Evolutionary conservation across 768 basidiomycete species (phyloP), one percentile per base, ranked within the genome.

Genomic region (Leccinum imitatum): DNA sequence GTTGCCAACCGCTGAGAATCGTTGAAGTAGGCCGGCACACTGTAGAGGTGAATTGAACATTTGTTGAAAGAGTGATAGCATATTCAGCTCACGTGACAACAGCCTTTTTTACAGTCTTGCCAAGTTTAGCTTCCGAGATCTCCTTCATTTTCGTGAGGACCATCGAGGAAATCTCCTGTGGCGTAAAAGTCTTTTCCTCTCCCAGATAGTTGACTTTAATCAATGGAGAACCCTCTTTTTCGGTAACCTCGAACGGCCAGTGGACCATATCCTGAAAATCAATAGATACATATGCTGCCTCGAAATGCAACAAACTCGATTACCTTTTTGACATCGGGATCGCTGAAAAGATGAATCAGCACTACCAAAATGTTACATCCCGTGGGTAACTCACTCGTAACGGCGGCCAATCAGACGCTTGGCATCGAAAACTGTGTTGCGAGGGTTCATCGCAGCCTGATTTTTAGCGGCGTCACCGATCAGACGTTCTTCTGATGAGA

Each of bases 161-260:
- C 97, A 98, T 99, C 64, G 97, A 91, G n/a, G 97, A 99, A 73
- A 99, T 95, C 79, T 99, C 97, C 80, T 95, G 95, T 57, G 93
- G 97, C 69, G 89, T 93, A 83, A 98, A 98, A 60, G 89, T 90
- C 81, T 98, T 98, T 65, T 90, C 90, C 76, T 98, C 95, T 64
- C 84, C 84, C 63, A 97, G 88, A 80, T 99, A 98, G 71, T 93
- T 84, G 65, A 98, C 95, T 81, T 92, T 89, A 82, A 98, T 95
- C 79, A 94, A 79, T 54, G 97, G 97, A 58, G 97, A 96, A 62
- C 96, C 96, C 67, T 97, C 95, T 78, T 91, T 94, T 77, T 97
- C 96, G 66, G 95, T 81, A 70, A 98, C 95, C 76, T 90, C 85
- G 77, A 99, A 98, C 25, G 97, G 96, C 96, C 95, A 99, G 82